These are phyloP conservation scores for Brassica napus DNA, from an alignment of 345 rosid genomes.

Conservation along the genomic window DNA sequence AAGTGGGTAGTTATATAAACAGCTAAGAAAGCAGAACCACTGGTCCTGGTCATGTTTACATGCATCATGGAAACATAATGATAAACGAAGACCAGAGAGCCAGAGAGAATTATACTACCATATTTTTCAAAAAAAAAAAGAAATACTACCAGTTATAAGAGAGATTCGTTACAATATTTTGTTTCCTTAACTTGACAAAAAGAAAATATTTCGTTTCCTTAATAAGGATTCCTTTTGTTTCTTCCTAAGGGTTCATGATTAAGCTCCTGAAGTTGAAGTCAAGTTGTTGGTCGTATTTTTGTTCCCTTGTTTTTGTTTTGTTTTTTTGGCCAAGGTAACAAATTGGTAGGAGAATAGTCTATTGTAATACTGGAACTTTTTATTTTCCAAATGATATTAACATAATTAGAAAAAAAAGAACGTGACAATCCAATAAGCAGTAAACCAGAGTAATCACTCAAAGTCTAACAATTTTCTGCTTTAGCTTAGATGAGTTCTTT, in stretches of 20 bases:
- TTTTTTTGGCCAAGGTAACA: not conserved
- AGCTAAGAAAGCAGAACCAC: not conserved
- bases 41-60: not conserved
- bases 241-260: not conserved
- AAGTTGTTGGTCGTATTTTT: not conserved
- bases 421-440: not conserved
- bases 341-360: not conserved
- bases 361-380: too few species aligned
- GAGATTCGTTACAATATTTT: not conserved
- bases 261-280: not conserved
- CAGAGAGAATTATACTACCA: not conserved
- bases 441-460: not conserved
- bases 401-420: not conserved
- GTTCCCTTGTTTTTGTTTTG: too few species aligned
- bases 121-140: too few species aligned
- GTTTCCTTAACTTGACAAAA: too few species aligned
- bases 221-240: not conserved
- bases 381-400: too few species aligned
- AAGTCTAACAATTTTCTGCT: not conserved
- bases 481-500: not conserved
- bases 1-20: not conserved
- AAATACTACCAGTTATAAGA: not conserved
- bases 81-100: not conserved
- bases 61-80: constrained; percentile 8
- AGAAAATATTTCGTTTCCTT: not conserved